phyloP scores from a whole-genome alignment of 768 basidiomycete genomes.

The Mycena galericulata region DNA sequence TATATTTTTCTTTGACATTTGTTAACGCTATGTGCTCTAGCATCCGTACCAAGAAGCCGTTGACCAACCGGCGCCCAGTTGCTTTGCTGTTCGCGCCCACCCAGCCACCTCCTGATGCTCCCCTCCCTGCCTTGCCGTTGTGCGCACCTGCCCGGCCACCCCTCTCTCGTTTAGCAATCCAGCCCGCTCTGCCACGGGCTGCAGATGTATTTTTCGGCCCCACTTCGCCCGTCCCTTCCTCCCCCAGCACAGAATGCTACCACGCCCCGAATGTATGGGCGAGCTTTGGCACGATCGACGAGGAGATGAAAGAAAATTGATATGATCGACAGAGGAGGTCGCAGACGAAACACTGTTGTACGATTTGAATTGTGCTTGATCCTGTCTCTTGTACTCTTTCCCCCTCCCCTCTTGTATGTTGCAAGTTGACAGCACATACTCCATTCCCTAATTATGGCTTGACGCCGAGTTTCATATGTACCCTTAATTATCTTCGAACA shows the following conservation, averaged over 20 bases:
- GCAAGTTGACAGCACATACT: neutral
- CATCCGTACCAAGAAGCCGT: slow-evolving; percentile 23
- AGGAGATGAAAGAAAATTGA: slow-evolving; percentile 35
- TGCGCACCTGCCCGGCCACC: slow-evolving; percentile 32
- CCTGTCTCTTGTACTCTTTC: slow-evolving; percentile 12
- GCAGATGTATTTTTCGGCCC: slow-evolving; percentile 30
- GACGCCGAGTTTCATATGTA: slow-evolving; percentile 14
- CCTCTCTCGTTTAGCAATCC: slow-evolving; percentile 32
- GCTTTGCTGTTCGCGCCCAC: slow-evolving; percentile 32
- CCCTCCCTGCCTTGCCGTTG: slow-evolving; percentile 29
- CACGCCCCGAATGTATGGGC: slow-evolving; percentile 25
- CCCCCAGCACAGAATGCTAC: slow-evolving; percentile 28
- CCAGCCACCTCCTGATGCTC: slow-evolving; percentile 25
- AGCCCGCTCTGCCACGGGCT: slow-evolving; percentile 18
- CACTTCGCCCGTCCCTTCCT: slow-evolving; percentile 31
- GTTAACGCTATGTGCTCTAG: neutral
- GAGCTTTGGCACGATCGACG: slow-evolving; percentile 31
- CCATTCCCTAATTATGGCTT: slow-evolving; percentile 26
- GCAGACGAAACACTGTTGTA: slow-evolving; percentile 27
- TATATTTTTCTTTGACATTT: neutral
- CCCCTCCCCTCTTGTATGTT: neutral
- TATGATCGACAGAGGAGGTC: neutral
- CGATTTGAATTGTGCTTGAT: slow-evolving; percentile 27
- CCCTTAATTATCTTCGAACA: neutral
- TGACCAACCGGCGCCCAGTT: slow-evolving; percentile 27